A percentile compares a stretch with the other conserved stretches of the same genome.
Conservation (phyloP, 2,329 filamentous ascomycete genomes). For the Coleophoma eucalyptorum region DNA sequence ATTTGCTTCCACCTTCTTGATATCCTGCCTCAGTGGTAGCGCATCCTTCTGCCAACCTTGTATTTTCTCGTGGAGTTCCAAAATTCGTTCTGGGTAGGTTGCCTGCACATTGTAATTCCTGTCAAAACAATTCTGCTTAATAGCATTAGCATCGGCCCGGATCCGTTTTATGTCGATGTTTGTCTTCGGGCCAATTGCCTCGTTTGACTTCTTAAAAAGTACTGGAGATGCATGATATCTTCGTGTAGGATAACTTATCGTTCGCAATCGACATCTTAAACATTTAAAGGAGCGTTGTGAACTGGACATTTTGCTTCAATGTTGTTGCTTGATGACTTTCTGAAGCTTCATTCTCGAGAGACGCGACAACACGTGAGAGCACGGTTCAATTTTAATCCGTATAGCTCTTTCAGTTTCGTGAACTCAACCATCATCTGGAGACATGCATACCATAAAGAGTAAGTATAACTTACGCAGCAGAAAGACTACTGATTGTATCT, state of each 20-base stretch:
- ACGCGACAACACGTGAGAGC: background rate
- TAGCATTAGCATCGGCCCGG: slow-evolving; percentile 75
- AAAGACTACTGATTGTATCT: no score
- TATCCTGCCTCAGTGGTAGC: slow-evolving; percentile 45
- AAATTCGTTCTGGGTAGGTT: slow-evolving; percentile 51
- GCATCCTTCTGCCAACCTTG: slow-evolving; percentile 56
- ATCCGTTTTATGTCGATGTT: slow-evolving; percentile 85
- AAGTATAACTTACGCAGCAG: no score
- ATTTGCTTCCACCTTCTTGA: slow-evolving; percentile 43
- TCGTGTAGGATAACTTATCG: background rate
- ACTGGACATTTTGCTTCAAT: background rate
- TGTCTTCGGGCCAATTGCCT: slow-evolving; percentile 64
- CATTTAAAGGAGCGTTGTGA: background rate
- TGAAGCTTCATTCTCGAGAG: background rate
- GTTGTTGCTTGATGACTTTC: background rate
- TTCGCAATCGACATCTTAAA: background rate
- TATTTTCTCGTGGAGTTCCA: slow-evolving; percentile 52
- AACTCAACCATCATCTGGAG: no score
- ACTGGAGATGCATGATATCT: background rate
- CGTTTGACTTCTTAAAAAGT: no score
- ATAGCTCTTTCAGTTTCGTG: no score
- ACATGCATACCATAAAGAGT: no score
- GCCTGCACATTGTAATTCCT: slow-evolving; percentile 71
- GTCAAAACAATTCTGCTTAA: slow-evolving; percentile 78
- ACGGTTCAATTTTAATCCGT: no score